Evolutionary conservation across 192 early-diverging fungal species (phyloP).

Genomic region (Rhizophagus clarus): DNA sequence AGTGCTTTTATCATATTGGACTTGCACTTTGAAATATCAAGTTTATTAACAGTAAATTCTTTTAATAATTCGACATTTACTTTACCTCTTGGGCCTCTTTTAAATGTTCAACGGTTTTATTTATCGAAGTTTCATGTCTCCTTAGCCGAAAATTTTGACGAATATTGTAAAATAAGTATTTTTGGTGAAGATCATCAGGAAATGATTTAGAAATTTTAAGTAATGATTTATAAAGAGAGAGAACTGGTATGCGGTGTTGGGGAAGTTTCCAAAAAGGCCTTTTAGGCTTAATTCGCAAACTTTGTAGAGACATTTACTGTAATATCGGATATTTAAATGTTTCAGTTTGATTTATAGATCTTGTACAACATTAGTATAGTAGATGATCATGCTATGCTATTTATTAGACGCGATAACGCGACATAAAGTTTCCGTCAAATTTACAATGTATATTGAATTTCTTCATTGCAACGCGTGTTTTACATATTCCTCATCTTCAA

Average conservation of each 20-base stretch:
- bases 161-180: slow-evolving; percentile 37
- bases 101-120: slow-evolving; percentile 33
- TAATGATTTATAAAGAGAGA: slow-evolving; percentile 37
- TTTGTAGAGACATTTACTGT: slow-evolving; percentile 1
- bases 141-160: slow-evolving; percentile 39
- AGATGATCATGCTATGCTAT: too few relatives aligned
- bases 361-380: too few relatives aligned
- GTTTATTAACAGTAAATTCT: neutral
- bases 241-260: slow-evolving; percentile 38
- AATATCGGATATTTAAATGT: too few relatives aligned
- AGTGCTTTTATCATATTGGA: slow-evolving; percentile 28
- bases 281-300: neutral
- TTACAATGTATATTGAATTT: slow-evolving; percentile 10
- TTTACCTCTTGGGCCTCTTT: slow-evolving; percentile 36
- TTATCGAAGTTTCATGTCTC: slow-evolving; percentile 38
- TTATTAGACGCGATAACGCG: too few relatives aligned
- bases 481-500: neutral
- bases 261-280: slow-evolving; percentile 43
- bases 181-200: slow-evolving; percentile 29
- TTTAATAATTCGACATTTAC: neutral
- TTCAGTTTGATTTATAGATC: too few relatives aligned
- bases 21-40: neutral
- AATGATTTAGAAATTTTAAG: slow-evolving; percentile 33
- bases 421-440: too few relatives aligned
- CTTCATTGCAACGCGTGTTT: slow-evolving; percentile 22